Percentiles rank a stretch among this genome's conserved stretches.
phyloP scores from a whole-genome alignment of 352 stramenopile species.

The Phytophthora syringae region DNA sequence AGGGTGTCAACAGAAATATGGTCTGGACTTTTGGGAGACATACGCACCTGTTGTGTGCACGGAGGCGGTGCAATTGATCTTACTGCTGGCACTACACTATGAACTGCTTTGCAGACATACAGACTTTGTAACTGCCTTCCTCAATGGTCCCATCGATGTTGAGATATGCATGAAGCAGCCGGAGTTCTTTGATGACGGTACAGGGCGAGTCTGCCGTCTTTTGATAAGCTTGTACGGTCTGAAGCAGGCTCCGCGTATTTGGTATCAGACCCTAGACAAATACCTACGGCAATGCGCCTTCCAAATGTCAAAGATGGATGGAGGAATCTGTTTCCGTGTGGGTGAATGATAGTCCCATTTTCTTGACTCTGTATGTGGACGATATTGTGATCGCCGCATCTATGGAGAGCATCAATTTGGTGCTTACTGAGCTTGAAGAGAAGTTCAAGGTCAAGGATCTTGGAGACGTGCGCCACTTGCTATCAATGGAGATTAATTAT shows the following conservation, averaged over 20 bases:
- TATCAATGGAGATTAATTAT: conserved; percentile 5
- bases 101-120: not conserved
- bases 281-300: conserved; percentile 7
- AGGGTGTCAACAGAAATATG: conserved; percentile 4
- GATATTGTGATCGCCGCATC: conserved; percentile 10
- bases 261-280: conserved; percentile 4
- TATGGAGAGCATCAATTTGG: conserved; percentile 1
- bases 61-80: conserved; percentile 1
- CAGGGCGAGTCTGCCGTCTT: conserved; percentile 3
- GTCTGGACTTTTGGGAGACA: conserved; percentile 8
- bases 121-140: too few relatives aligned
- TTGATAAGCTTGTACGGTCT: conserved; percentile 8
- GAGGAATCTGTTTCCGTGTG: conserved; percentile 6
- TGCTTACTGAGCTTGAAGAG: not conserved
- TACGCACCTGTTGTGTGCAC: conserved; percentile 3
- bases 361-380: too few relatives aligned
- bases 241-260: too few relatives aligned
- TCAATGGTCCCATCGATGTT: too few relatives aligned
- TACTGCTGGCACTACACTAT: conserved; percentile 6
- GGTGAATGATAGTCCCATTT: conserved; percentile 2
- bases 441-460: conserved; percentile 16
- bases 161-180: too few relatives aligned
- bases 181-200: conserved; percentile 10
- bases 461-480: conserved; percentile 3
- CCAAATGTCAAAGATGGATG: conserved; percentile 9